Percentiles rank a stretch among this genome's conserved stretches.
Conservation (phyloP, 192 early-diverging fungal genomes). For the Anaeromyces robustus region DNA sequence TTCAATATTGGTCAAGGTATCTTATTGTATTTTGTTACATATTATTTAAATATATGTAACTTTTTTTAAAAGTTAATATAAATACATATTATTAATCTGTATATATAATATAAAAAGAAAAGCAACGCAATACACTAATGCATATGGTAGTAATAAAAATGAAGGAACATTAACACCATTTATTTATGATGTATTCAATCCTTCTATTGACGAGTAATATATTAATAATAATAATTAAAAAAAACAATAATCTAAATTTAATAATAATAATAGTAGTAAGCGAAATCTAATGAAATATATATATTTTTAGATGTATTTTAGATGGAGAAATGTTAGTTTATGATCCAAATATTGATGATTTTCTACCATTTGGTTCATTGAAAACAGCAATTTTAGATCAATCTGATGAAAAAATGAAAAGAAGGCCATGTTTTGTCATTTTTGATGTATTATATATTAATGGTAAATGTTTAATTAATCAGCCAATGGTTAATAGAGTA, state of each 20-base stretch:
- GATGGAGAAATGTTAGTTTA: conserved; percentile 72
- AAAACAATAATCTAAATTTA: no score
- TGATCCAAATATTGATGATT: conserved; percentile 37
- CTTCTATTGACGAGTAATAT: conserved; percentile 20
- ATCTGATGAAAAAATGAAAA: conserved; percentile 7
- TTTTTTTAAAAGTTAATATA: no score
- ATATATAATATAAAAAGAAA: conserved; percentile 27
- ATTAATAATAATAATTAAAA: background rate
- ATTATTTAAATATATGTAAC: no score
- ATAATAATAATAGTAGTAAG: background rate
- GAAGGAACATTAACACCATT: conserved; percentile 37
- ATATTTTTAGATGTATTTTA: conserved; percentile 37
- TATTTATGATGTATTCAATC: conserved; percentile 31
- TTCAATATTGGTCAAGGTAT: conserved; percentile 30
- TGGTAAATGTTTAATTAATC: conserved; percentile 34
- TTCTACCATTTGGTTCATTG: conserved; percentile 54
- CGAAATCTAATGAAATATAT: background rate
- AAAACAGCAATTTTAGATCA: conserved; percentile 45
- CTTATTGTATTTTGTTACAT: background rate
- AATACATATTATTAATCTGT: no score
- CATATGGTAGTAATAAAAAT: conserved; percentile 39
- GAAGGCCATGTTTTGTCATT: conserved; percentile 34
- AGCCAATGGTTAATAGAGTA: conserved; percentile 34
- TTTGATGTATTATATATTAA: conserved; percentile 65
- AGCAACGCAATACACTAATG: conserved; percentile 49